A percentile compares a stretch with the other conserved stretches of the same genome.
These are phyloP conservation scores for Aspergillus hancockii DNA, from an alignment of 495 filamentous ascomycete species.

Conservation along the genomic window DNA sequence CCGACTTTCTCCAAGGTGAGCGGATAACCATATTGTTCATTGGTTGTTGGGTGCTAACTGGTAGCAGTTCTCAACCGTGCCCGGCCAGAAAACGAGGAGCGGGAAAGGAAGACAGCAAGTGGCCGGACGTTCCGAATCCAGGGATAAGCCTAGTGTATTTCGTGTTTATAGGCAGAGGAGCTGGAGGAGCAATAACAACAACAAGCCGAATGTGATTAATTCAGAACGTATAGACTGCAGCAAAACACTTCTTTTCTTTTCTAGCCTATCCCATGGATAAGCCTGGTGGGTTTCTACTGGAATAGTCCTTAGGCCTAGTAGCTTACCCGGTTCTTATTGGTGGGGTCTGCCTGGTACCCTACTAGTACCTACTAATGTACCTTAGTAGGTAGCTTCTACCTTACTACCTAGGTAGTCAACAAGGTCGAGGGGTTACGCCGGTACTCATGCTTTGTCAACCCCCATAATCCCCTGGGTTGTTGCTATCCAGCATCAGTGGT, in stretches of 20 bases:
- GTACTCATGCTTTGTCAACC: too few species aligned
- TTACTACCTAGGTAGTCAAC: too few species aligned
- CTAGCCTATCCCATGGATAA: neutral
- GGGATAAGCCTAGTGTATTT: slow-evolving; percentile 36
- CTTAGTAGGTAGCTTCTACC: too few species aligned
- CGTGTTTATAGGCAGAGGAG: slow-evolving; percentile 12
- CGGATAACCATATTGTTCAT: neutral
- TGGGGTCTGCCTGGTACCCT: too few species aligned
- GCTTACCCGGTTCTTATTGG: too few species aligned
- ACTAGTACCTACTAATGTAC: too few species aligned
- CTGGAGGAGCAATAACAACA: neutral
- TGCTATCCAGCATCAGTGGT: too few species aligned
- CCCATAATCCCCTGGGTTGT: too few species aligned
- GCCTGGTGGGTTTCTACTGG: too few species aligned
- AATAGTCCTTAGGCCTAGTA: too few species aligned
- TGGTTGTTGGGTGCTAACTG: slow-evolving; percentile 28
- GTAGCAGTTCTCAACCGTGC: slow-evolving; percentile 80
- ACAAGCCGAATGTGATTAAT: slow-evolving; percentile 2
- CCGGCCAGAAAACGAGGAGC: slow-evolving; percentile 91
- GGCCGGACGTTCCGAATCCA: slow-evolving; percentile 89
- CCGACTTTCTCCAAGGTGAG: slow-evolving; percentile 94
- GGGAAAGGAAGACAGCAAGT: slow-evolving; percentile 96
- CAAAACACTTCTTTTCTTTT: neutral
- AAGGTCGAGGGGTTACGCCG: too few species aligned
- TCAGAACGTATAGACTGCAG: slow-evolving; percentile 10